phyloP scores from a whole-genome alignment of 164 flowering plant species.

The Umbellularia californica region DNA sequence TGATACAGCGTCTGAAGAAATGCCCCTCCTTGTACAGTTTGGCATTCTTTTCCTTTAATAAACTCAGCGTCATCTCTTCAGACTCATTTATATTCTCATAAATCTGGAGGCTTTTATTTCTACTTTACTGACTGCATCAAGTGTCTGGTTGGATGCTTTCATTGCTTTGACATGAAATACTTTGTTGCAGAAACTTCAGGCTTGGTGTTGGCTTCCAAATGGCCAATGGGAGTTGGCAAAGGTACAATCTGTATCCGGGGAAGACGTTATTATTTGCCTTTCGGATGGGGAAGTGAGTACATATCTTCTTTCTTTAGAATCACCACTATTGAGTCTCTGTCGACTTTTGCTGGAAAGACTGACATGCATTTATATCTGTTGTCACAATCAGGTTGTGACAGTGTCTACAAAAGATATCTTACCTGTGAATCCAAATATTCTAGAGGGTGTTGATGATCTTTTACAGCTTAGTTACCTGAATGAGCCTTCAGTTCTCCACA shows the following conservation, averaged over 20 bases:
- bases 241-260: slow-evolving; percentile 67
- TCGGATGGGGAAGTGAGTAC: slow-evolving; percentile 66
- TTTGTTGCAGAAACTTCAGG: slow-evolving; percentile 65
- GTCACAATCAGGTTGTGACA: slow-evolving; percentile 46
- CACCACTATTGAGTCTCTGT: neutral
- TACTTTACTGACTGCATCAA: neutral
- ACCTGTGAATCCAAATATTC: slow-evolving; percentile 86
- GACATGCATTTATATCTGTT: neutral
- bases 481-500: slow-evolving; percentile 94
- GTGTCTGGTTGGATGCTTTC: neutral
- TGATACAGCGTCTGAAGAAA: too few relatives aligned
- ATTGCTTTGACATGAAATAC: neutral
- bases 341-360: neutral
- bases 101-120: neutral
- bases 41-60: too few relatives aligned
- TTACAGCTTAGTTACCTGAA: slow-evolving; percentile 86
- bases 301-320: neutral
- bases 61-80: too few relatives aligned
- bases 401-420: slow-evolving; percentile 51
- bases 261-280: slow-evolving; percentile 52
- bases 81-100: too few relatives aligned
- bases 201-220: slow-evolving; percentile 69
- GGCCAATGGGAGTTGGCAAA: slow-evolving; percentile 71
- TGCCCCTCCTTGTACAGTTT: too few relatives aligned
- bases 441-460: slow-evolving; percentile 86